A percentile compares a stretch with the other conserved stretches of the same genome.
phyloP scores from a whole-genome alignment of 1,139 yeast genomes.

The Trichomonascaceae sp. region DNA sequence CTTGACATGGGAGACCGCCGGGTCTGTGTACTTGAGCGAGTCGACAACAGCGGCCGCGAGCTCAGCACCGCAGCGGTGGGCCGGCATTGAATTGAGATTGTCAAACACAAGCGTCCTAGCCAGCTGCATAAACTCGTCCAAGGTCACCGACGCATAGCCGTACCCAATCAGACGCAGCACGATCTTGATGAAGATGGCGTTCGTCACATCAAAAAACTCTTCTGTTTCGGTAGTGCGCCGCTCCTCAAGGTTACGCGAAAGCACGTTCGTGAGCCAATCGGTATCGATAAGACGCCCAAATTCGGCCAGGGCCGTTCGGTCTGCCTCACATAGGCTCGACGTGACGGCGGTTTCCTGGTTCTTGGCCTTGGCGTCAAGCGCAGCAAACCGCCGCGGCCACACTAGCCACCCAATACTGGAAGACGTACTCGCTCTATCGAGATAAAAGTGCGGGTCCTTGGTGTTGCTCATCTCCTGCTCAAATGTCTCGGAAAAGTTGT shows the following conservation, averaged over 20 bases:
- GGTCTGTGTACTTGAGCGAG: constrained; percentile 12
- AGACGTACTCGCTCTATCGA: constrained; percentile 15
- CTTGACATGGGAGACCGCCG: not conserved
- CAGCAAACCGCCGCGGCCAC: constrained; percentile 55
- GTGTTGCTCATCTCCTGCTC: constrained; percentile 38
- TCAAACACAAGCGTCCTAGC: constrained; percentile 13
- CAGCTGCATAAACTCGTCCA: constrained; percentile 13
- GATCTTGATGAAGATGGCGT: constrained; percentile 15
- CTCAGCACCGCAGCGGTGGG: constrained; percentile 29
- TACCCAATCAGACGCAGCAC: constrained; percentile 16
- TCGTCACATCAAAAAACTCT: constrained; percentile 21
- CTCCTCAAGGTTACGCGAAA: constrained; percentile 32
- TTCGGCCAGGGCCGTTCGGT: constrained; percentile 29
- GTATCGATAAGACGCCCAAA: constrained; percentile 38
- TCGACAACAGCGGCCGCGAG: constrained; percentile 22
- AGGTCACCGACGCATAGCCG: constrained; percentile 9
- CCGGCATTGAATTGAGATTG: constrained; percentile 21
- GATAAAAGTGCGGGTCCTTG: constrained; percentile 16
- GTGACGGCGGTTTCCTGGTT: constrained; percentile 24
- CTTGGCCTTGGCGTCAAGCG: constrained; percentile 25
- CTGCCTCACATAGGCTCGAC: constrained; percentile 19
- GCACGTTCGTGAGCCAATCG: constrained; percentile 45
- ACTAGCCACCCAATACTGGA: constrained; percentile 66
- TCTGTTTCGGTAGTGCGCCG: constrained; percentile 19
- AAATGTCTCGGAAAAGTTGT: constrained; percentile 33